Conservation (phyloP, 164 flowering plant genomes). For the Stephania cephalantha region DNA sequence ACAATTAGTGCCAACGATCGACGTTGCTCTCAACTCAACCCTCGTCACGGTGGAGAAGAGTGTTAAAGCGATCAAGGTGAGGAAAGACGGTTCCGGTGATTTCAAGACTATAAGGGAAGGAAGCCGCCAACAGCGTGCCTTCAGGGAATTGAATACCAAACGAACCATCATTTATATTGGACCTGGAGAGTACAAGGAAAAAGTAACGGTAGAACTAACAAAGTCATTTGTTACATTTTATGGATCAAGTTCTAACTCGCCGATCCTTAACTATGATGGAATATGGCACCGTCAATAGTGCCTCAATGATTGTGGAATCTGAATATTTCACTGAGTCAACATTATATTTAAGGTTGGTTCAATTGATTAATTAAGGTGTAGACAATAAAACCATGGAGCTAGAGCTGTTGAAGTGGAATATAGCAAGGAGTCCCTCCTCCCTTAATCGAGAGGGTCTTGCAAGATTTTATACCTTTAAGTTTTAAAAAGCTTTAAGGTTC, state of each 20-base stretch:
- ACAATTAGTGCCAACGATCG: background rate
- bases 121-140: slow-evolving; percentile 48
- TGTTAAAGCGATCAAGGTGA: slow-evolving; percentile 31
- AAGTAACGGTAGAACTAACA: slow-evolving; percentile 28
- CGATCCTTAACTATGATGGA: too few relatives aligned
- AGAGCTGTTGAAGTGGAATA: too few relatives aligned
- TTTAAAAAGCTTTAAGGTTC: too few relatives aligned
- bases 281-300: too few relatives aligned
- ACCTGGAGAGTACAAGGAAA: slow-evolving; percentile 47
- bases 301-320: too few relatives aligned
- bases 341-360: too few relatives aligned
- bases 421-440: too few relatives aligned
- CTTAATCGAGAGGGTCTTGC: too few relatives aligned
- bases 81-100: slow-evolving; percentile 47
- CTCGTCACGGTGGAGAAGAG: slow-evolving; percentile 29
- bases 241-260: slow-evolving; percentile 20
- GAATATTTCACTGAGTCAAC: too few relatives aligned
- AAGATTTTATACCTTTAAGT: too few relatives aligned
- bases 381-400: too few relatives aligned
- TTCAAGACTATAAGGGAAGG: slow-evolving; percentile 48
- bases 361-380: too few relatives aligned
- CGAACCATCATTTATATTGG: slow-evolving; percentile 40
- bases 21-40: background rate
- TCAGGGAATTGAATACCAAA: slow-evolving; percentile 19
- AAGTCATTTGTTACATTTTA: slow-evolving; percentile 48